Base-by-base conservation (phyloP, 2,329 filamentous ascomycete species). In the Ascochyta lentis region DNA sequence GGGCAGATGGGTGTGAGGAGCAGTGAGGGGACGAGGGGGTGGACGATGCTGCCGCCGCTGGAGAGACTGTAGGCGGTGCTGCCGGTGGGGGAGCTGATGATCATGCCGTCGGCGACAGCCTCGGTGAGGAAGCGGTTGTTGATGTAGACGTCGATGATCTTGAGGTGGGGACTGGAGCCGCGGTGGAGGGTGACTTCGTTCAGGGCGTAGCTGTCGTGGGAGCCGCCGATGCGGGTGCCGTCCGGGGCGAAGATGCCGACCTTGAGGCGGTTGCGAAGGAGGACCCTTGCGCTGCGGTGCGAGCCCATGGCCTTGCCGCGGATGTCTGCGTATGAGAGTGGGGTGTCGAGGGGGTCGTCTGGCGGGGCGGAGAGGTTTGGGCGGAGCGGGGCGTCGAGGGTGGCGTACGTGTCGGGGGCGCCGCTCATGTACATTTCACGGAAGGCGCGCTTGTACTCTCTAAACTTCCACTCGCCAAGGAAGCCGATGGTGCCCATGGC, bases 401-500 rank as follows among this genome's bases (percentile, higher is more conserved):
- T 77, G 10, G 80, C 77, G 59, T 82, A 79, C 12, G 81, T 79
- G 27, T 77, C 79, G 23, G 77, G 76, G 3, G 86, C 84, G 3
- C 87, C 88, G 37, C 86, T 89, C 90, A 96, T 96, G 78, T 96
- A 97, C 49, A 95, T 91, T 72, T 97, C 91, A 44, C 92, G 83
- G 79, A 96, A 96, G 0, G 95, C 95, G 44, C 91, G 85, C 77
- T 96, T 96, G 78, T 96, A 91, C 68, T 98, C 93, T 6, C 83
- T 82, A 72, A 98, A 98, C 68, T 95, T 96, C 93, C 94, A 99
- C 76, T 98, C 94, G 15, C 94, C 93, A 7, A 99, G 79, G 65
- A 99, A 99, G 0, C 95, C 95, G 0, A 99, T 80, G 0, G 94
- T 96, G 6, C 95, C 95, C 91, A 99, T 97, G 72, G 92, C 96